Percentiles rank a stretch among this genome's conserved stretches.
These are phyloP conservation scores for Boletales sp. DNA, from an alignment of 768 basidiomycete species.

Conservation along the genomic window DNA sequence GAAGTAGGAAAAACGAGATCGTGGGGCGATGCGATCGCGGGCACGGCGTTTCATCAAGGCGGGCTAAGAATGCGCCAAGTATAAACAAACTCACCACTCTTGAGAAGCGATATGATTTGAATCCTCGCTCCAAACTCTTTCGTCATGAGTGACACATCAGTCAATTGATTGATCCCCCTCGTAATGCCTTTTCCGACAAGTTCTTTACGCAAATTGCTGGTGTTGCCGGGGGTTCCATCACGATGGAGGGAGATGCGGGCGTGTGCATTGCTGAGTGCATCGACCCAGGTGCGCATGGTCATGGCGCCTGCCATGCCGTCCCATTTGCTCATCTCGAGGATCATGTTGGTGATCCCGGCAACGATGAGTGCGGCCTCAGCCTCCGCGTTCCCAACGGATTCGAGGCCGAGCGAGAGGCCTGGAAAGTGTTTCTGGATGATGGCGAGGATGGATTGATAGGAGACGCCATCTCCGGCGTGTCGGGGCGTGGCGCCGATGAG, in stretches of 20 bases:
- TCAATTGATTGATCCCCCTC: conserved; percentile 48
- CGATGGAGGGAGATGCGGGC: conserved; percentile 19
- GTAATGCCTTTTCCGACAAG: conserved; percentile 46
- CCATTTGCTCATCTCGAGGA: conserved; percentile 53
- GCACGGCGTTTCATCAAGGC: conserved; percentile 4
- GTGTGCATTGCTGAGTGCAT: conserved; percentile 43
- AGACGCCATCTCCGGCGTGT: conserved; percentile 53
- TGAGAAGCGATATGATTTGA: conserved; percentile 51
- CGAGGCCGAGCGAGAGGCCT: conserved; percentile 41
- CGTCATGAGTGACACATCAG: conserved; percentile 48
- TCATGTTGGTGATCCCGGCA: conserved; percentile 52
- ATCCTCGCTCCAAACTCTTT: conserved; percentile 52
- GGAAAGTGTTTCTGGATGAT: conserved; percentile 51
- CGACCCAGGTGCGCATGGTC: conserved; percentile 55
- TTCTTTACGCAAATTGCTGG: conserved; percentile 31
- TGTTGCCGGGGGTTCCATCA: conserved; percentile 11
- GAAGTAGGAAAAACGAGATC: background rate
- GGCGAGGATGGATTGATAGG: conserved; percentile 42
- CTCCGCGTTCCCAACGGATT: conserved; percentile 44
- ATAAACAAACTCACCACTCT: conserved; percentile 39
- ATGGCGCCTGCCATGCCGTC: conserved; percentile 53
- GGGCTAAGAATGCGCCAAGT: background rate
- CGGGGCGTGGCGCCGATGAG: conserved; percentile 37
- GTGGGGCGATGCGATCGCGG: conserved; percentile 1
- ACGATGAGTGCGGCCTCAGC: conserved; percentile 47